phyloP scores from a whole-genome alignment of 2,329 filamentous ascomycete genomes.

The Alternaria arbusti region DNA sequence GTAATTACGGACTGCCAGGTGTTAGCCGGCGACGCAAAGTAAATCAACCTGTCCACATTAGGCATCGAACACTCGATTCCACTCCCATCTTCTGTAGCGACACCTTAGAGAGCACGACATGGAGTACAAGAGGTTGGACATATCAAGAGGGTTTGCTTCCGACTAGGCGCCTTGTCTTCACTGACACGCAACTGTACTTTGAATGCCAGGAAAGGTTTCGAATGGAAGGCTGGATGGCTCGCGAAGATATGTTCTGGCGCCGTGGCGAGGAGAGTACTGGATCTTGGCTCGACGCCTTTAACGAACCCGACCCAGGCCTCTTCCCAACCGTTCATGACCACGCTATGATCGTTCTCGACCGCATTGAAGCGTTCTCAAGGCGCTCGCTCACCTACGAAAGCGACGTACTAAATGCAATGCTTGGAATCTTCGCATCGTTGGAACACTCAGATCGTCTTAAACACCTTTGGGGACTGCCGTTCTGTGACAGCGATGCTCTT shows the following conservation, averaged over 20 bases:
- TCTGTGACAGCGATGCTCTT: background rate
- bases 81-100: background rate
- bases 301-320: background rate
- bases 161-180: background rate
- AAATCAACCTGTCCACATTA: background rate
- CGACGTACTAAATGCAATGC: background rate
- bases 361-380: background rate
- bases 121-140: background rate
- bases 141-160: background rate
- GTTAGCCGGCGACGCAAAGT: background rate
- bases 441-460: background rate
- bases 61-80: background rate
- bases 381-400: background rate
- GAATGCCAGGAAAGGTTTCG: background rate
- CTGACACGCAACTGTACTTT: background rate
- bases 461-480: background rate
- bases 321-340: background rate
- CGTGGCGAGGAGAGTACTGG: background rate
- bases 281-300: background rate
- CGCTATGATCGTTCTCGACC: background rate
- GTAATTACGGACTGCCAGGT: background rate
- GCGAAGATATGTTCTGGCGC: background rate
- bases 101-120: background rate
- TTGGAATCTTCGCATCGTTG: background rate
- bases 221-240: background rate